Percentiles rank a stretch among this genome's conserved stretches.
Conservation (phyloP, 345 rosid genomes). For the Rhodamnia rubescens region DNA sequence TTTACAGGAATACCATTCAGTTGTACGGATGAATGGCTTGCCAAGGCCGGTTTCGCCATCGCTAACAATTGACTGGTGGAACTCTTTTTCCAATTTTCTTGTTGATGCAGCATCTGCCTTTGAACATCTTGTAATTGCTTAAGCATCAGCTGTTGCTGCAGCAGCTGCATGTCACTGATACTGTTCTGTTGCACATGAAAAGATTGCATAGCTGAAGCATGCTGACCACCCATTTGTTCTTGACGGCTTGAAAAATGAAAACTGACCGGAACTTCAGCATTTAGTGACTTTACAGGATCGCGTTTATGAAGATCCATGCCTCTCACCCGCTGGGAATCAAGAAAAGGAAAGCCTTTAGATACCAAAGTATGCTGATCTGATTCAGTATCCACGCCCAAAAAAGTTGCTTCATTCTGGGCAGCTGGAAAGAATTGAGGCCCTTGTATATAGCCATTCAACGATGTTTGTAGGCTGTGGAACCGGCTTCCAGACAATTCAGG, state of each 20-base stretch:
- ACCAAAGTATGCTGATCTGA: conserved; percentile 34
- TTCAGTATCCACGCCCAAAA: conserved; percentile 54
- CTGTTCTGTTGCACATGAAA: conserved; percentile 65
- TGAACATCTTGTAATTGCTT: conserved; percentile 77
- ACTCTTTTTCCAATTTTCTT: conserved; percentile 40
- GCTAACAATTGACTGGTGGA: conserved; percentile 36
- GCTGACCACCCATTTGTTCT: conserved; percentile 52
- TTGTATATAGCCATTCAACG: conserved; percentile 57
- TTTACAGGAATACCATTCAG: conserved; percentile 58
- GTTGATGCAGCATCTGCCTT: conserved; percentile 55
- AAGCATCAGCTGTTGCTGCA: conserved; percentile 61
- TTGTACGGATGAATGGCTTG: conserved; percentile 27
- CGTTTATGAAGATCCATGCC: conserved; percentile 35
- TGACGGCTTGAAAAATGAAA: conserved; percentile 59
- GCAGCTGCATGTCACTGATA: conserved; percentile 58
- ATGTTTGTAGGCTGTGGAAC: conserved; percentile 41
- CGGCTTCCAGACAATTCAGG: conserved; percentile 45
- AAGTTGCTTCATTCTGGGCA: conserved; percentile 45
- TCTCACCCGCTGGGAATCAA: conserved; percentile 33
- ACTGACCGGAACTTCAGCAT: conserved; percentile 57
- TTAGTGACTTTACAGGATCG: conserved; percentile 33
- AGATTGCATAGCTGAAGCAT: conserved; percentile 47
- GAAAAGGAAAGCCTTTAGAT: conserved; percentile 35
- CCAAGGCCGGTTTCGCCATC: conserved; percentile 28
- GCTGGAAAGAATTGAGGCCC: conserved; percentile 36